Evolutionary conservation across 176 grass and related monocot genomes (phyloP).

Genomic region (Oropetium thomaeum): DNA sequence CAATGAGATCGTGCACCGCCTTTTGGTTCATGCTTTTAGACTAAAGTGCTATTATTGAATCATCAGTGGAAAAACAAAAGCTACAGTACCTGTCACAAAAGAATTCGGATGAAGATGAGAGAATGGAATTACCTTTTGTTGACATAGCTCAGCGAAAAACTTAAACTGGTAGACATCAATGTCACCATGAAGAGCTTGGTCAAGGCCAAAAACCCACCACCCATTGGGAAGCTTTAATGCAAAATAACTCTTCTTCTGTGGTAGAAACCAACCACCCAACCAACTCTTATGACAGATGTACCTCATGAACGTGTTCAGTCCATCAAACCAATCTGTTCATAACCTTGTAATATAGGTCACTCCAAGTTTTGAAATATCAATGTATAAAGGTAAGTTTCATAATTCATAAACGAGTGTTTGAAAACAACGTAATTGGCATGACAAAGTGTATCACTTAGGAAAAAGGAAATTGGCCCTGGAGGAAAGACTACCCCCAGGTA

Average conservation of each 20-base stretch:
- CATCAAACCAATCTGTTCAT: constrained; percentile 98
- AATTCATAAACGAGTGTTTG: not conserved
- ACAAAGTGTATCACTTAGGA: not conserved
- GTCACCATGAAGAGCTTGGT: constrained; percentile 95
- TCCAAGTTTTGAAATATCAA: not conserved
- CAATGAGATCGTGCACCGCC: not conserved
- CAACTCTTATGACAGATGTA: constrained; percentile 96
- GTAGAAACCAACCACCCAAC: constrained; percentile 97
- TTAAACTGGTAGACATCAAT: constrained; percentile 99
- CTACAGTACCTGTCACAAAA: not conserved
- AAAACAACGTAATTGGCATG: constrained; percentile 13
- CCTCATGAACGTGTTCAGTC: constrained; percentile 94
- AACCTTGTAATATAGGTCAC: not conserved
- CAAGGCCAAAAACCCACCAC: constrained; percentile 99
- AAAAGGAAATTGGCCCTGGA: not conserved
- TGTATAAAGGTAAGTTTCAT: not conserved
- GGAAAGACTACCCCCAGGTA: not conserved
- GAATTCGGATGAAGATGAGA: constrained; percentile 16
- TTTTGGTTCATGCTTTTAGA: constrained; percentile 13
- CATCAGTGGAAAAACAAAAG: constrained; percentile 6
- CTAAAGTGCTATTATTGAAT: constrained; percentile 2
- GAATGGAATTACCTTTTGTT: constrained; percentile 59
- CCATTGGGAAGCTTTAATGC: constrained; percentile 90
- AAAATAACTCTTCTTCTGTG: constrained; percentile 99
- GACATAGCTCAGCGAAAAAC: constrained; percentile 91